Evolutionary conservation across 2,329 filamentous ascomycete genomes (phyloP).

Genomic region (Epichloe gansuensis): DNA sequence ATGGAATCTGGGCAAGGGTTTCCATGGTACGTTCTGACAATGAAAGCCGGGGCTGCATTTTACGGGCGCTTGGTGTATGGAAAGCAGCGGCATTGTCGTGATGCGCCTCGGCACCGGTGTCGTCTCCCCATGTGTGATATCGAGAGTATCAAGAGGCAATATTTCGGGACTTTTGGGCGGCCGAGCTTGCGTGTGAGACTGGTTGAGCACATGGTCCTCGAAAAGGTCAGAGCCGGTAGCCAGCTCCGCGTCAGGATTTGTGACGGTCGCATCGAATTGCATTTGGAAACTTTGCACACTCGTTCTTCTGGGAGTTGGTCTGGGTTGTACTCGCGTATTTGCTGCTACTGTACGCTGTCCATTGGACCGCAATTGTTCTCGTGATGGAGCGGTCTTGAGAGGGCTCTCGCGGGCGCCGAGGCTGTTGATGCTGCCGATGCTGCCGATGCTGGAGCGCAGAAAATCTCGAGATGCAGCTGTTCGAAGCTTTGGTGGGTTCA

Average conservation of each 20-base stretch:
- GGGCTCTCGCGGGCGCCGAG: constrained; percentile 9
- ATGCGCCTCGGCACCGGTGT: neutral
- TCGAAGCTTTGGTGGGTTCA: constrained; percentile 30
- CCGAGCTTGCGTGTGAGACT: neutral
- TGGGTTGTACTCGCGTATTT: constrained; percentile 6
- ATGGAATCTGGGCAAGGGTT: constrained; percentile 65
- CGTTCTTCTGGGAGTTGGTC: constrained; percentile 7
- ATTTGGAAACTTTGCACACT: constrained; percentile 5
- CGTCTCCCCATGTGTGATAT: neutral
- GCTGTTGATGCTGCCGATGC: constrained; percentile 11
- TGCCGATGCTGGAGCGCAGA: constrained; percentile 17
- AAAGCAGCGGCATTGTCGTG: constrained; percentile 9
- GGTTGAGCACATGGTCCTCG: neutral
- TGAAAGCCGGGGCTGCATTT: constrained; percentile 35
- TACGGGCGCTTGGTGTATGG: constrained; percentile 13
- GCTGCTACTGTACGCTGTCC: constrained; percentile 3
- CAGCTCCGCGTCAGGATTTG: neutral
- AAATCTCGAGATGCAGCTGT: constrained; percentile 28
- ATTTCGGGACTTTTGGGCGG: neutral
- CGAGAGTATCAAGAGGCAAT: neutral
- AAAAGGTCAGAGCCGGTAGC: neutral
- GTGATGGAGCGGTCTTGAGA: constrained; percentile 9
- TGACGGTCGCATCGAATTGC: constrained; percentile 4
- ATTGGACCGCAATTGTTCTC: constrained; percentile 12
- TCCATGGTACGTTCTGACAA: constrained; percentile 78